Evolutionary conservation across 2,329 filamentous ascomycete species (phyloP).

Genomic region (Apiospora malaysiana): DNA sequence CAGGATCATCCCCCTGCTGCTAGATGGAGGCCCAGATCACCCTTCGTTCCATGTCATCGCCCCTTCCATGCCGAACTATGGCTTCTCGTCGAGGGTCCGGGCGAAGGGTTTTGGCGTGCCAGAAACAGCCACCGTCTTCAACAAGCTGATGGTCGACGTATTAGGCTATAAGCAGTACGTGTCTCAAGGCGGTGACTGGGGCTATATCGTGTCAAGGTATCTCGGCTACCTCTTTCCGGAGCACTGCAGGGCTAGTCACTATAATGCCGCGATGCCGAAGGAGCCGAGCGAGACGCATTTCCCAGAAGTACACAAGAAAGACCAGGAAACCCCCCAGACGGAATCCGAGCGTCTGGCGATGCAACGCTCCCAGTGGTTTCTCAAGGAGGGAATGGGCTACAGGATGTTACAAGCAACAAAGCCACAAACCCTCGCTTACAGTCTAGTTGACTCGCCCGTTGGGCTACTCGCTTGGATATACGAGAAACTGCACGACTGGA

Average conservation of each 20-base stretch:
- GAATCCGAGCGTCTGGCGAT: slow-evolving; percentile 54
- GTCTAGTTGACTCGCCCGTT: slow-evolving; percentile 71
- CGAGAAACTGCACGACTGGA: slow-evolving; percentile 81
- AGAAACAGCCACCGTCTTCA: slow-evolving; percentile 69
- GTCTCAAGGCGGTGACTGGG: slow-evolving; percentile 34
- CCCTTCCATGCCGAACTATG: slow-evolving; percentile 61
- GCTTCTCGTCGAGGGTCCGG: slow-evolving; percentile 51
- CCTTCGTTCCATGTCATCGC: slow-evolving; percentile 62
- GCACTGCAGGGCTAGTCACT: too few species aligned
- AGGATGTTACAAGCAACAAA: slow-evolving; percentile 66
- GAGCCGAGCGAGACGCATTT: too few species aligned
- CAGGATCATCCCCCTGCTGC: slow-evolving; percentile 61
- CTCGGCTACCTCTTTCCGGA: background rate
- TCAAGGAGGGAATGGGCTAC: slow-evolving; percentile 62
- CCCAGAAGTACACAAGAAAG: too few species aligned
- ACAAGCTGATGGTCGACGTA: slow-evolving; percentile 68
- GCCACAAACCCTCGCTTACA: slow-evolving; percentile 75
- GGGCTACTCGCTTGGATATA: slow-evolving; percentile 79
- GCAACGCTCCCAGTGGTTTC: slow-evolving; percentile 58
- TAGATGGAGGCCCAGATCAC: slow-evolving; percentile 36
- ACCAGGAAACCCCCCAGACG: too few species aligned
- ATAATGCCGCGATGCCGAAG: too few species aligned
- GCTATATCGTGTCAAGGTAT: too few species aligned
- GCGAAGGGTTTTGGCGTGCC: slow-evolving; percentile 60
- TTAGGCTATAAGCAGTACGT: slow-evolving; percentile 69